Evolutionary conservation across 345 rosid species (phyloP).

Genomic region (Aegle marmelos): DNA sequence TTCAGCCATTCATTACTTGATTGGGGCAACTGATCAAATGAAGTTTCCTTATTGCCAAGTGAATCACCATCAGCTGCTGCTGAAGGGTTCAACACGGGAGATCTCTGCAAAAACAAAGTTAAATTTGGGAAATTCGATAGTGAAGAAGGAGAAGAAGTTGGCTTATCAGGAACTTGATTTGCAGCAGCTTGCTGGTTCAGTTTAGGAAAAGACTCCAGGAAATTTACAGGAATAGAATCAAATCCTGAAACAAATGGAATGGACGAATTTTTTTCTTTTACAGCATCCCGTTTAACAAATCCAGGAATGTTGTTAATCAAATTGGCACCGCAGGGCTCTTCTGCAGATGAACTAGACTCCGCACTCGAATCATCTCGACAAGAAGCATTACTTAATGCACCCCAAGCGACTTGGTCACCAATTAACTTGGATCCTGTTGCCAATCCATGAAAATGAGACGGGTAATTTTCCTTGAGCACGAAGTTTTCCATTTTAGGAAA

Average conservation of each 20-base stretch:
- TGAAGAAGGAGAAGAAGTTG: conserved; percentile 28
- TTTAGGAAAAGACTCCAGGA: conserved; percentile 42
- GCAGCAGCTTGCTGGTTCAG: conserved; percentile 24
- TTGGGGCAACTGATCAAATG: conserved; percentile 17
- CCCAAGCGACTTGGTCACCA: conserved; percentile 38
- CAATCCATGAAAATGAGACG: conserved; percentile 35
- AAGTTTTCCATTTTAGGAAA: conserved; percentile 56
- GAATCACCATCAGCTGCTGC: background rate
- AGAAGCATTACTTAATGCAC: conserved; percentile 3
- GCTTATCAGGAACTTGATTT: background rate
- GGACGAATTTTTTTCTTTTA: conserved; percentile 7
- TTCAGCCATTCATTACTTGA: conserved; percentile 43
- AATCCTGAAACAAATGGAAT: conserved; percentile 25
- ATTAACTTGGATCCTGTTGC: conserved; percentile 24
- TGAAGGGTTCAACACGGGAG: conserved; percentile 15
- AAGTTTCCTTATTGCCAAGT: conserved; percentile 15
- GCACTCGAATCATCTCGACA: conserved; percentile 23
- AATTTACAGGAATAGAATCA: conserved; percentile 33
- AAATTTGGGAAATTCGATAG: conserved; percentile 48
- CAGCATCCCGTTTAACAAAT: conserved; percentile 23
- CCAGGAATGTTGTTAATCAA: conserved; percentile 28
- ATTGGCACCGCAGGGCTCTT: conserved; percentile 20
- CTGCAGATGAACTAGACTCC: conserved; percentile 31
- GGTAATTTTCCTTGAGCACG: conserved; percentile 37
- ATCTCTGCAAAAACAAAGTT: conserved; percentile 56